Evolutionary conservation across 2,329 filamentous ascomycete genomes (phyloP), one percentile per base, ranked within the genome.

Genomic region (Penicillium sp.): DNA sequence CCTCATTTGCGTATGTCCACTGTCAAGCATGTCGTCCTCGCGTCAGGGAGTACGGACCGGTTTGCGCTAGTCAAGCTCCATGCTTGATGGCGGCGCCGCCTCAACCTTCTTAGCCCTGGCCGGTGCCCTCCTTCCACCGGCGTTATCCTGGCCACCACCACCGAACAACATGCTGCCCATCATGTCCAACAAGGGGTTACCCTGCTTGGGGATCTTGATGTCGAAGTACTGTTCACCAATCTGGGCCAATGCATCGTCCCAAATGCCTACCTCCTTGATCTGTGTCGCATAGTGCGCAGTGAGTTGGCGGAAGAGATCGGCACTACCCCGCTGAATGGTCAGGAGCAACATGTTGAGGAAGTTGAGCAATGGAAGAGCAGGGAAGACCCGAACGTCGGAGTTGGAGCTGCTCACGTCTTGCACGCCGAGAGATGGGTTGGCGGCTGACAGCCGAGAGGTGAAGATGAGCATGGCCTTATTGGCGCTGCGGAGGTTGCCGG

Each of bases 211-310:
- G 68, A 91, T 87, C 76, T 86, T 84, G 70, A 99, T 95, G 33
- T 86, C 86, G 75, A 99, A 99, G 78, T 97, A 99, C 84, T 96
- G 92, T 77, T 99, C 93, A 45, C 88, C 93, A 64, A 99, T 86
- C 71, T 90, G 86, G 63, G 91, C 87, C 55, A 99, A 76, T 23
- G 90, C 82, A 68, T 90, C 91, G 31, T 85, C 84, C 93, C 93
- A 97, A 12, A 81, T 79, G 5, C 83, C 84, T 1, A 85, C 79
- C 63, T 97, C 93, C 64, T 85, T 85, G 53, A 97, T 81, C 65
- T 95, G 84, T 6, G 79, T 72, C 34, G 85, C 83, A 73, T 97
- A 99, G 69, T 95, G 94, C 54, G 81, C 84, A 63, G 86, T 85
- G 61, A 99, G 77, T 70, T 92, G 87, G 66, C 85, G 85, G 77